These are phyloP conservation scores for Ocimum tenuiflorum DNA, from an alignment of 257 asterid genomes.

Conservation along the genomic window DNA sequence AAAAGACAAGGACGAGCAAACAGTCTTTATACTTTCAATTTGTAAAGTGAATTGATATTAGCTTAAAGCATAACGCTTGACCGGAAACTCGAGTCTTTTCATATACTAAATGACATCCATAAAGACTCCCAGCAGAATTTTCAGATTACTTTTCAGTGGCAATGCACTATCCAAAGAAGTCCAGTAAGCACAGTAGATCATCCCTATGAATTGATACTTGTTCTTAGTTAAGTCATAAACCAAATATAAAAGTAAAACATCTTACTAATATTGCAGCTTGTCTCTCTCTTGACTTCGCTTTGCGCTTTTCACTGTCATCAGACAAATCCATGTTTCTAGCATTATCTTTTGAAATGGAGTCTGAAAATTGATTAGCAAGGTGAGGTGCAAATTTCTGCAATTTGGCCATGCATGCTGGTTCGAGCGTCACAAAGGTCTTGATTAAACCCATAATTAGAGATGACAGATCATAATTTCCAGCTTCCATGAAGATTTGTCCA, in stretches of 20 bases:
- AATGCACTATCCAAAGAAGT: constrained; percentile 1
- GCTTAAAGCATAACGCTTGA: background rate
- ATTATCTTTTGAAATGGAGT: constrained; percentile 29
- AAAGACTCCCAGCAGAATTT: background rate
- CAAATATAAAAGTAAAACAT: background rate
- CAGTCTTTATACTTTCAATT: background rate
- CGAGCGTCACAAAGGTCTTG: constrained; percentile 69
- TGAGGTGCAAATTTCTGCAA: constrained; percentile 80
- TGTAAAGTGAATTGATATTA: background rate
- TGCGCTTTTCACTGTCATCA: constrained; percentile 69
- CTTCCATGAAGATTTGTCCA: constrained; percentile 50
- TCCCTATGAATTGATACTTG: background rate
- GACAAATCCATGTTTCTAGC: constrained; percentile 26
- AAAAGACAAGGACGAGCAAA: background rate
- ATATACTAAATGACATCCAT: background rate
- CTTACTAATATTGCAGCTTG: constrained; percentile 95
- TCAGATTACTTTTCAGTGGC: constrained; percentile 4
- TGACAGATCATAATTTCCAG: constrained; percentile 44
- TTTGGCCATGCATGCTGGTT: constrained; percentile 60
- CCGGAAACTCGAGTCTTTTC: constrained; percentile 1
- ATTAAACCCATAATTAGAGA: constrained; percentile 51
- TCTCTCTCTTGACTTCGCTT: constrained; percentile 89
- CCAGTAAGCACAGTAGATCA: background rate
- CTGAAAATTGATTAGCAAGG: constrained; percentile 51
- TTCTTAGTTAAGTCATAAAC: background rate